Evolutionary conservation across 495 filamentous ascomycete genomes (phyloP), one percentile per base, ranked within the genome.

Genomic region (Tuber umbilicatum): DNA sequence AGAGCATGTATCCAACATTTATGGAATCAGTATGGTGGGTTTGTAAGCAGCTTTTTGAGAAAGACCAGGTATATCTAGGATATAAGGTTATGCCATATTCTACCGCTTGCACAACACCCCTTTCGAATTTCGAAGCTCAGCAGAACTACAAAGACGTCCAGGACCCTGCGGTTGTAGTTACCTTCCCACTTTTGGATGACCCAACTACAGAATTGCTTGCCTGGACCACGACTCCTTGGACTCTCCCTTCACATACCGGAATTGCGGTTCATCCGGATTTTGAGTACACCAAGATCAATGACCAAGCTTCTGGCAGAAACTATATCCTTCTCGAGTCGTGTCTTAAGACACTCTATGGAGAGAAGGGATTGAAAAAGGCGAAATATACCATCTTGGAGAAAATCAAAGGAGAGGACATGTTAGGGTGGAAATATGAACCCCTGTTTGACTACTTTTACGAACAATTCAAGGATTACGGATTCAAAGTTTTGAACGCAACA

Each of bases 21-120:
- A 98, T 98, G 94, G 94, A 97, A 84, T 92, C 92, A 0, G 89
- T 92, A 64, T 98, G 94, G 94, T 97, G 94, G 94, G 91, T 96
- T 64, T 97, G 97, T 87, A 95, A 94, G 84, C 89, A 94, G 81
- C 87, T 98, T 35, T 94, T 91, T 81, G 91, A 95, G 80, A 97
- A 97, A 85, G 92, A 89, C 40, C 87, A 90, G 64, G 93, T 97
- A 50, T 98, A 98, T 83, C 90, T 91, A 74, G 94, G 93, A 40
- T 92, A 94, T 83, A 88, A 89, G 74, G 93, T 98, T 73, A 96
- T 98, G 93, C 94, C 94, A 21, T 98, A 93, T 83, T 97, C 93
- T 19, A 98, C 93, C 0, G 93, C 91, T 12, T 88, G 97, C 81
- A 93, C 90, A 73, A 97, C 94, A 14, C 91, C 94, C 10, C 87